These are phyloP conservation scores for Aspergillus avenaceus DNA, from an alignment of 495 filamentous ascomycete genomes.

Conservation along the genomic window DNA sequence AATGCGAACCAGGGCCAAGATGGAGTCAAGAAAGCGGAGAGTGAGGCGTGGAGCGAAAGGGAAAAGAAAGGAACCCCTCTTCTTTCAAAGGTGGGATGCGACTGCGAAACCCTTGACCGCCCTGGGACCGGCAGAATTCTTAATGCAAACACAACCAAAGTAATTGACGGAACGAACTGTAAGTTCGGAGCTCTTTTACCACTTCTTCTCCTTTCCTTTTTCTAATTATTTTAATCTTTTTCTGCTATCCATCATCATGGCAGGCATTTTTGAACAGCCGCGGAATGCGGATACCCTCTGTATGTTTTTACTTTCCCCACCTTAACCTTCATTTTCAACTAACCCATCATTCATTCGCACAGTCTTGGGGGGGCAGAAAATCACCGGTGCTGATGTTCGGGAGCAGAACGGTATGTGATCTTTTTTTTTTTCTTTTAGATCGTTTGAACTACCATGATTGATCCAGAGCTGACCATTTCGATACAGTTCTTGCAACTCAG, in stretches of 20 bases:
- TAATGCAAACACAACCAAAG: constrained; percentile 30
- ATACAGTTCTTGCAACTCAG: constrained; percentile 83
- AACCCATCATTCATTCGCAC: constrained; percentile 34
- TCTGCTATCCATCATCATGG: constrained; percentile 66
- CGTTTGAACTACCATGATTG: background rate
- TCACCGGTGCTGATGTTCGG: constrained; percentile 89
- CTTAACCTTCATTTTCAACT: constrained; percentile 1
- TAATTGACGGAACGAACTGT: background rate
- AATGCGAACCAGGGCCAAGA: constrained; percentile 11
- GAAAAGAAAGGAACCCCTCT: constrained; percentile 23
- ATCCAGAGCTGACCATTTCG: constrained; percentile 6
- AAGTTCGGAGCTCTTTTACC: constrained; percentile 26
- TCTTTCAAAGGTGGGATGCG: constrained; percentile 47
- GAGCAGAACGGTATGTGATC: constrained; percentile 81
- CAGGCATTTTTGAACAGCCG: constrained; percentile 84
- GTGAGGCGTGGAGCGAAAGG: constrained; percentile 6
- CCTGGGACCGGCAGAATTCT: constrained; percentile 42
- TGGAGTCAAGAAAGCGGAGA: constrained; percentile 7
- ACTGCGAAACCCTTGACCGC: constrained; percentile 35
- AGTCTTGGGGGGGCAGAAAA: constrained; percentile 92
- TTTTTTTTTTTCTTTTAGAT: background rate
- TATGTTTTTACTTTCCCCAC: constrained; percentile 30
- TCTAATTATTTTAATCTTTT: too few relatives aligned
- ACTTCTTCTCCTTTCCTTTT: constrained; percentile 20
- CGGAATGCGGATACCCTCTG: constrained; percentile 83